Evolutionary conservation across 1,284 basidiomycete species (phyloP).

Genomic region (Fomitopsis betulina): DNA sequence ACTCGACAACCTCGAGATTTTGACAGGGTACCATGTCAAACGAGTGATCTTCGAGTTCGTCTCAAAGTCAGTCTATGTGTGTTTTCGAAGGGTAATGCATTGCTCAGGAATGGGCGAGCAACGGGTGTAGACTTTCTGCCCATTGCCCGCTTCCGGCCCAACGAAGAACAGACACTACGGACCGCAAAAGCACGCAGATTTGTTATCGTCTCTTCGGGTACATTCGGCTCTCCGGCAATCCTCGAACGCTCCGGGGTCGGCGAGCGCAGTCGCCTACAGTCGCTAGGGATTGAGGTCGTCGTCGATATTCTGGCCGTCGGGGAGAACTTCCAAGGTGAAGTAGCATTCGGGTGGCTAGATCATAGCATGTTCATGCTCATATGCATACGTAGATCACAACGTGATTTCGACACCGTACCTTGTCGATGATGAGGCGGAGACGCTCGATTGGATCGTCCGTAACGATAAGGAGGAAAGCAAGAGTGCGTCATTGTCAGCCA

Average conservation of each 20-base stretch:
- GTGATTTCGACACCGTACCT: constrained; percentile 30
- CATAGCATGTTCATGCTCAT: no score
- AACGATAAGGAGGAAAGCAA: constrained; percentile 30
- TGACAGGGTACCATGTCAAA: constrained; percentile 23
- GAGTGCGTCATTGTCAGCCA: constrained; percentile 25
- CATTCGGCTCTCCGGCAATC: constrained; percentile 24
- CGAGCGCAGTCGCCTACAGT: constrained; percentile 31
- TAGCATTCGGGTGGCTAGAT: no score
- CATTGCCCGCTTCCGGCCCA: constrained; percentile 25
- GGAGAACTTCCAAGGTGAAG: constrained; percentile 47
- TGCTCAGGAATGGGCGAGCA: constrained; percentile 40
- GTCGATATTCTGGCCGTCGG: constrained; percentile 57
- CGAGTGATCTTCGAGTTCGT: constrained; percentile 23
- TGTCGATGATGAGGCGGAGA: constrained; percentile 34
- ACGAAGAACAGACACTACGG: constrained; percentile 13
- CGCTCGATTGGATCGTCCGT: constrained; percentile 38
- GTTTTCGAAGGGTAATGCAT: not conserved
- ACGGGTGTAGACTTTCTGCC: constrained; percentile 53
- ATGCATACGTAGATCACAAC: constrained; percentile 42
- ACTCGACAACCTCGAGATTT: constrained; percentile 19
- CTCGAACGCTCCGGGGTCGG: constrained; percentile 31
- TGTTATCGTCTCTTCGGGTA: constrained; percentile 43
- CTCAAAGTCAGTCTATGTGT: no score
- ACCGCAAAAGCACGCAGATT: constrained; percentile 36
- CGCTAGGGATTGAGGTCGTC: constrained; percentile 33